Conservation (phyloP, 495 filamentous ascomycete species). For the Venustampulla echinocandica region DNA sequence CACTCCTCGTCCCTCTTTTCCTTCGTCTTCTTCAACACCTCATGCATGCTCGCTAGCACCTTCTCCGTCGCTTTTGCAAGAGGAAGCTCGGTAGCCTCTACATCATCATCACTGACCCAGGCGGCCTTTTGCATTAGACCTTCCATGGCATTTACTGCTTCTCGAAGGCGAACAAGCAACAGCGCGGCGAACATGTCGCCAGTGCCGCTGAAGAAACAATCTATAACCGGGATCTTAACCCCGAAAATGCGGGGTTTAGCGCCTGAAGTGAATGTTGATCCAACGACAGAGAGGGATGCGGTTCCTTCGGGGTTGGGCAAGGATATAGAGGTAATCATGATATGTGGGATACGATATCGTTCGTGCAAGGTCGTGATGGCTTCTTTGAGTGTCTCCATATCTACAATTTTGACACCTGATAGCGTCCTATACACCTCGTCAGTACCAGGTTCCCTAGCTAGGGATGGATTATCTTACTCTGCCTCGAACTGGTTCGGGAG, state of each 20-base stretch:
- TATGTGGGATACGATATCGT: constrained; percentile 70
- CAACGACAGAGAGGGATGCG: constrained; percentile 61
- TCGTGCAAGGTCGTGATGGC: constrained; percentile 73
- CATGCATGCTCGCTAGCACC: constrained; percentile 90
- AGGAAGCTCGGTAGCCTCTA: constrained; percentile 61
- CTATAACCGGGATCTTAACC: constrained; percentile 74
- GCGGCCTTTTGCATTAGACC: constrained; percentile 42
- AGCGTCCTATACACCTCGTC: constrained; percentile 49
- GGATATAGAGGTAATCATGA: constrained; percentile 82
- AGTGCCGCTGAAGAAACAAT: constrained; percentile 90
- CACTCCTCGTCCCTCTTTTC: constrained; percentile 53
- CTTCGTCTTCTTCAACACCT: constrained; percentile 69
- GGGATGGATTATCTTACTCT: constrained; percentile 51
- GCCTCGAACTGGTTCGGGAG: constrained; percentile 96
- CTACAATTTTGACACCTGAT: constrained; percentile 72
- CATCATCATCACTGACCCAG: constrained; percentile 63
- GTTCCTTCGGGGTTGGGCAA: constrained; percentile 33
- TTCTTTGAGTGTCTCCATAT: constrained; percentile 56
- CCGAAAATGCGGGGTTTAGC: constrained; percentile 40
- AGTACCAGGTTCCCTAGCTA: neutral
- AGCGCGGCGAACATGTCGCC: constrained; percentile 98
- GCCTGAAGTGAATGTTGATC: constrained; percentile 46
- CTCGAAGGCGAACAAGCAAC: constrained; percentile 79
- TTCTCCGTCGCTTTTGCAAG: constrained; percentile 74
- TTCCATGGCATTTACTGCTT: constrained; percentile 47